These are phyloP conservation scores for Lathyrus tuberosus DNA, from an alignment of 306 rosid genomes.

Conservation along the genomic window DNA sequence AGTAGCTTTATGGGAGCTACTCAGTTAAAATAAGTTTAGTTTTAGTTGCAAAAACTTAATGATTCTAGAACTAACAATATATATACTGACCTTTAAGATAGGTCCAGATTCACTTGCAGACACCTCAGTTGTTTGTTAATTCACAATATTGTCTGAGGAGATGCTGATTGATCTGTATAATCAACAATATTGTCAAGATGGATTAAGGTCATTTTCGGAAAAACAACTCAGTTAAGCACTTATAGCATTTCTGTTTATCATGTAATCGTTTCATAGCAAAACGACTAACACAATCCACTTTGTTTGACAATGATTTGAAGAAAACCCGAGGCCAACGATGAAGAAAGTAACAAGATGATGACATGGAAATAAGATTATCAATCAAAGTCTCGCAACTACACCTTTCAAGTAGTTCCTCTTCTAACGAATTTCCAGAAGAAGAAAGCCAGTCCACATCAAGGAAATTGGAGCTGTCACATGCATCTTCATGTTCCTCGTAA, in stretches of 20 bases:
- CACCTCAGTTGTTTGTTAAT: constrained; percentile 56
- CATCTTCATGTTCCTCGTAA: constrained; percentile 71
- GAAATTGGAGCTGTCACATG: constrained; percentile 71
- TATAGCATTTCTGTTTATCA: too few relatives aligned
- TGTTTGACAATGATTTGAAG: constrained; percentile 14
- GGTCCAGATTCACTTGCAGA: constrained; percentile 68
- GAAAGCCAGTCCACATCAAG: constrained; percentile 81
- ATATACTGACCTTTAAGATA: constrained; percentile 60
- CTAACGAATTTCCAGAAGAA: constrained; percentile 79
- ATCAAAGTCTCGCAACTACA: constrained; percentile 37
- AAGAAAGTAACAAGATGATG: constrained; percentile 8
- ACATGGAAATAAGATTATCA: background rate
- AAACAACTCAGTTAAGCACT: too few relatives aligned
- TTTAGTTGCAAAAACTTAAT: background rate
- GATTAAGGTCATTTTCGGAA: too few relatives aligned
- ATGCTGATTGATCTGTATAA: constrained; percentile 63
- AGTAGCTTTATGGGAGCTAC: too few relatives aligned
- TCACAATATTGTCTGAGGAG: constrained; percentile 63
- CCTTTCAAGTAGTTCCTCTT: constrained; percentile 81
- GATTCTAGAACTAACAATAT: constrained; percentile 8
- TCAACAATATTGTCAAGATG: background rate
- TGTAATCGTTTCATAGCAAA: background rate
- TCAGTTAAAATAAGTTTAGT: too few relatives aligned
- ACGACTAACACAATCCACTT: background rate
- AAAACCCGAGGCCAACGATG: background rate